phyloP scores from a whole-genome alignment of 805 yeast genomes.

The Saturnispora zaruensis region DNA sequence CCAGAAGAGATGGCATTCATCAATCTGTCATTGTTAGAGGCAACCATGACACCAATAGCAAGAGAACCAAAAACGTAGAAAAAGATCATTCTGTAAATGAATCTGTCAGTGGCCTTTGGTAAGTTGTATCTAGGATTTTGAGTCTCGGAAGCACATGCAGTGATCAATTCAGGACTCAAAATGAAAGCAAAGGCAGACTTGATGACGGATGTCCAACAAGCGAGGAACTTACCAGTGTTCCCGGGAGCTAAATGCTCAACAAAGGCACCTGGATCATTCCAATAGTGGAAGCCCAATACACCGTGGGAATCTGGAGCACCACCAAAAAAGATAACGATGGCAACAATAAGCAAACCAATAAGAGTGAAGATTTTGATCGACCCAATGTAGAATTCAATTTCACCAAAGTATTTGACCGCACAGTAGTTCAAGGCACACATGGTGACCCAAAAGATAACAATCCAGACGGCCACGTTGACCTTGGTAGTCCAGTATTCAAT shows the following conservation, averaged over 20 bases:
- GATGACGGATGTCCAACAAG: slow-evolving; percentile 52
- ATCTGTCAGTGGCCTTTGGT: slow-evolving; percentile 53
- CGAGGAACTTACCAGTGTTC: slow-evolving; percentile 51
- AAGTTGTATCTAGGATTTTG: slow-evolving; percentile 50
- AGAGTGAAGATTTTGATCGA: slow-evolving; percentile 58
- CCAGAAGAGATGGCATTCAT: slow-evolving; percentile 38
- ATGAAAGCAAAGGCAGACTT: slow-evolving; percentile 62
- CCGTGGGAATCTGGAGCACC: slow-evolving; percentile 49
- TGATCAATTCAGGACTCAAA: slow-evolving; percentile 55
- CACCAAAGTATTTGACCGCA: slow-evolving; percentile 35
- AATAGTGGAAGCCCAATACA: slow-evolving; percentile 58
- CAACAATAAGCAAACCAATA: slow-evolving; percentile 48
- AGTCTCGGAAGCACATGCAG: slow-evolving; percentile 47
- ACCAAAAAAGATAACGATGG: slow-evolving; percentile 51
- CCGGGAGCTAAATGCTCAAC: slow-evolving; percentile 43
- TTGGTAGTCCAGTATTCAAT: slow-evolving; percentile 45
- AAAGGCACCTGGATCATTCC: slow-evolving; percentile 44
- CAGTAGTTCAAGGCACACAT: slow-evolving; percentile 38
- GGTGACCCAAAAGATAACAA: slow-evolving; percentile 41
- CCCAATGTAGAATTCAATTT: slow-evolving; percentile 58
- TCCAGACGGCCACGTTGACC: slow-evolving; percentile 50
- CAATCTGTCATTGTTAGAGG: slow-evolving; percentile 41
- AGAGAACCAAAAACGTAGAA: slow-evolving; percentile 53
- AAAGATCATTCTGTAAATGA: slow-evolving; percentile 51
- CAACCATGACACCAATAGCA: slow-evolving; percentile 52